Percentiles rank a stretch among this genome's conserved stretches.
Conservation (phyloP, 768 basidiomycete genomes). For the Leccinum rimulosum region DNA sequence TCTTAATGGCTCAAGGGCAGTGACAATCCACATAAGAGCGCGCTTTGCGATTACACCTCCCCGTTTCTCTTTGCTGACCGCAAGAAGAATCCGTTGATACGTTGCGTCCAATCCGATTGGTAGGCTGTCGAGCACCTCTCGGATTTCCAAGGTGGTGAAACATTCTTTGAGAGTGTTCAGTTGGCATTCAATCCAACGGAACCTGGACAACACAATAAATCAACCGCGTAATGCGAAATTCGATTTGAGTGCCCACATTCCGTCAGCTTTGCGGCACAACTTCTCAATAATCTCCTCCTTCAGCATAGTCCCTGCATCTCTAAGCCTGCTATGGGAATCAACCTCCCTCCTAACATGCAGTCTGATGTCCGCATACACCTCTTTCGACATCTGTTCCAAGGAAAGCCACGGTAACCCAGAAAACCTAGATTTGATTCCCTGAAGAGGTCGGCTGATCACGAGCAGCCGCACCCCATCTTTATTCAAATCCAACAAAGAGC, state of each 20-base stretch:
- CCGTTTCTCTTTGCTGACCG: background rate
- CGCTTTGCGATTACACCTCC: background rate
- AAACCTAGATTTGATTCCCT: conserved; percentile 7
- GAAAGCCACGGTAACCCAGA: background rate
- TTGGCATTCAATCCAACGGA: background rate
- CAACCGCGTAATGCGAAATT: background rate
- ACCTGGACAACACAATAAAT: background rate
- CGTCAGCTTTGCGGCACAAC: background rate
- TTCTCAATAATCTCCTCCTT: conserved; percentile 3
- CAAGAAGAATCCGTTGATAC: background rate
- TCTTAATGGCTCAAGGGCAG: background rate
- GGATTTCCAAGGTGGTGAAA: background rate
- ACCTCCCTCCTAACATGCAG: conserved; percentile 6
- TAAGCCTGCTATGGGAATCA: conserved; percentile 6
- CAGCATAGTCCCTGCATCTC: background rate
- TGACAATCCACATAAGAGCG: background rate
- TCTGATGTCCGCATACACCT: conserved; percentile 9
- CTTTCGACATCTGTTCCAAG: background rate
- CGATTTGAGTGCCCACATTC: conserved; percentile 6
- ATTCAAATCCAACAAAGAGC: background rate
- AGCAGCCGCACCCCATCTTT: conserved; percentile 4
- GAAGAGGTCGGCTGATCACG: conserved; percentile 2
- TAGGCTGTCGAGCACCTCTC: background rate
- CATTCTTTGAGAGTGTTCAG: background rate
- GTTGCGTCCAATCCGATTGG: background rate